These are phyloP conservation scores for Wickerhamiella nectarea DNA, from an alignment of 805 yeast species.

Conservation along the genomic window DNA sequence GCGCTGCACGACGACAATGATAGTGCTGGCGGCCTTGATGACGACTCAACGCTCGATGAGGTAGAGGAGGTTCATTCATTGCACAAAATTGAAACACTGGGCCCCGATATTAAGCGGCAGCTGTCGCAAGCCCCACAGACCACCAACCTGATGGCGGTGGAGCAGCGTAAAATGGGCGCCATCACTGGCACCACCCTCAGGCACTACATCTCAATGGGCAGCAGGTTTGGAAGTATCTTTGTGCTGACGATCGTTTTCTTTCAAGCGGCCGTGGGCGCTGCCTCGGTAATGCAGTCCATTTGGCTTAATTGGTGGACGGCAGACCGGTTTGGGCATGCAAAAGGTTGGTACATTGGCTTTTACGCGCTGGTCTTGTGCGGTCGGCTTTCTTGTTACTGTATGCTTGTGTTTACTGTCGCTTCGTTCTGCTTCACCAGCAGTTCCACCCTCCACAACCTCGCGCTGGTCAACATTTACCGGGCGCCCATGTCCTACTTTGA, in stretches of 20 bases:
- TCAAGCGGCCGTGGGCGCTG: constrained; percentile 15
- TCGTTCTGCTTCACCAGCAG: constrained; percentile 43
- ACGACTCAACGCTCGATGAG: constrained; percentile 3
- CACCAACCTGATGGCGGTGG: background rate
- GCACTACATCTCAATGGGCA: background rate
- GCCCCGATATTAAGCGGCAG: constrained; percentile 6
- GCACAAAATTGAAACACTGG: constrained; percentile 12
- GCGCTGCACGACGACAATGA: background rate
- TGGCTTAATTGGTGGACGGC: constrained; percentile 67
- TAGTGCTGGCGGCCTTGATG: constrained; percentile 30
- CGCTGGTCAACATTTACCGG: constrained; percentile 46
- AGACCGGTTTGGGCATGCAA: constrained; percentile 36
- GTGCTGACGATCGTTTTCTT: background rate
- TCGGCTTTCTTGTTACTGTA: constrained; percentile 1
- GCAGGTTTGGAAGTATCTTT: background rate
- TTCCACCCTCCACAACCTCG: constrained; percentile 43
- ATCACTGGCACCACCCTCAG: background rate
- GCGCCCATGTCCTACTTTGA: constrained; percentile 79
- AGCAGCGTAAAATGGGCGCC: constrained; percentile 3
- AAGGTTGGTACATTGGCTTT: constrained; percentile 58
- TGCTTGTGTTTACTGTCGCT: constrained; percentile 11
- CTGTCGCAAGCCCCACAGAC: constrained; percentile 1
- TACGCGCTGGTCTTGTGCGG: constrained; percentile 37
- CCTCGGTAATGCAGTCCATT: constrained; percentile 27
- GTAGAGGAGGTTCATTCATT: background rate